These are phyloP conservation scores for Ogataea haglerorum DNA, from an alignment of 805 yeast species.

Conservation along the genomic window DNA sequence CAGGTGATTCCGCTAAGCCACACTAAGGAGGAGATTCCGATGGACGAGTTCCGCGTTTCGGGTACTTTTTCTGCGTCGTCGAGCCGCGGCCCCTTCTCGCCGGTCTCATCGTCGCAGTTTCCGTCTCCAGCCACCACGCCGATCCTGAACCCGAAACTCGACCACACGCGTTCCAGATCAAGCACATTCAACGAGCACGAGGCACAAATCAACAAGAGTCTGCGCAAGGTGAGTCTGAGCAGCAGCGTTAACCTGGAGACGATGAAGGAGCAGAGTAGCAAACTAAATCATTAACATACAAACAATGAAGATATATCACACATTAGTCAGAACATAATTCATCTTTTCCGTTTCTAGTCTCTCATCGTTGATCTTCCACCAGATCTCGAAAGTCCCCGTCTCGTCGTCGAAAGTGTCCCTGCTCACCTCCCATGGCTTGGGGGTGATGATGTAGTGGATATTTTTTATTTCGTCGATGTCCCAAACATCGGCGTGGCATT, in stretches of 20 bases:
- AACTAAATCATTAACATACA: not conserved
- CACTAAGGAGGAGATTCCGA: slow-evolving; percentile 1
- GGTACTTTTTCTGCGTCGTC: slow-evolving; percentile 7
- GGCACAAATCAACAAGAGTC: slow-evolving; percentile 2
- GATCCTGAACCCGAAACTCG: slow-evolving; percentile 10
- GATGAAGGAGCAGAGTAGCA: slow-evolving; percentile 2
- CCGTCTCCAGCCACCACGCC: slow-evolving; percentile 16
- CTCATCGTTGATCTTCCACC: slow-evolving; percentile 48
- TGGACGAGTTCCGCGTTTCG: slow-evolving; percentile 2
- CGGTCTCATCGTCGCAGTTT: slow-evolving; percentile 4
- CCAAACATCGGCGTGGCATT: slow-evolving; percentile 47
- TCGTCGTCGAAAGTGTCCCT: slow-evolving; percentile 34
- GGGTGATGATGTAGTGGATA: slow-evolving; percentile 53
- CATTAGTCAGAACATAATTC: slow-evolving; percentile 2
- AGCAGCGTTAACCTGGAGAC: slow-evolving; percentile 7
- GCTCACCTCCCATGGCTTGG: slow-evolving; percentile 57
- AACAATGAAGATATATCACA: not conserved
- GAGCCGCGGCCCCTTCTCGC: slow-evolving; percentile 9
- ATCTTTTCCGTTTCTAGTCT: slow-evolving; percentile 21
- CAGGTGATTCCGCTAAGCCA: slow-evolving; percentile 1
- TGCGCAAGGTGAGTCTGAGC: slow-evolving; percentile 12
- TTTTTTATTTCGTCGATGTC: slow-evolving; percentile 47
- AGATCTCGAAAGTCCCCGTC: slow-evolving; percentile 45
- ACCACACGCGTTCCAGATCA: slow-evolving; percentile 20
- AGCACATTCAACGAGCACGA: slow-evolving; percentile 25